These are phyloP conservation scores for Boechera stricta DNA, from an alignment of 345 rosid species.

Conservation along the genomic window DNA sequence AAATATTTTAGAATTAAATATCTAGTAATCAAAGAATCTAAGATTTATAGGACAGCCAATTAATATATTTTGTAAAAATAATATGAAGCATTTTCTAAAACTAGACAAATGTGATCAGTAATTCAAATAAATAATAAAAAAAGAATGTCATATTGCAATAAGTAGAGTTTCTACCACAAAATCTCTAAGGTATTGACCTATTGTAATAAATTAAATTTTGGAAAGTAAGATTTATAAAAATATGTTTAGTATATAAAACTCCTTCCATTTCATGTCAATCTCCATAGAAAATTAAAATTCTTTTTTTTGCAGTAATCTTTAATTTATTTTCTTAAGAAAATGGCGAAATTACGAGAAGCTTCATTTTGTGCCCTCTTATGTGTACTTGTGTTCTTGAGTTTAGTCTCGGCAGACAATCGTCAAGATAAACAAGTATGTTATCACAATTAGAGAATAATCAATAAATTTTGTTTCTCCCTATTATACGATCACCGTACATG, in stretches of 20 bases:
- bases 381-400: slow-evolving; percentile 21
- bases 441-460: neutral
- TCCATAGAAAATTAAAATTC: neutral
- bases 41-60: neutral
- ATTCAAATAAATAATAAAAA: neutral
- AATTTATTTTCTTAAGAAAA: neutral
- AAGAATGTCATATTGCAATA: neutral
- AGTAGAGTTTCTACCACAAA: neutral
- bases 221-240: neutral
- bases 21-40: neutral
- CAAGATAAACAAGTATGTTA: slow-evolving; percentile 22
- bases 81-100: too few relatives aligned
- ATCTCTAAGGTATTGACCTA: neutral
- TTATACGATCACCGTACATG: neutral
- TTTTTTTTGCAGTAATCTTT: neutral
- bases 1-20: neutral
- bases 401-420: slow-evolving; percentile 19
- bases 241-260: neutral
- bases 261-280: neutral
- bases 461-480: neutral
- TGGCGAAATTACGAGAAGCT: slow-evolving; percentile 23
- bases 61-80: neutral
- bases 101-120: neutral
- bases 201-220: neutral
- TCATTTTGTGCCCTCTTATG: slow-evolving; percentile 2